phyloP scores from a whole-genome alignment of 768 basidiomycete genomes.

The Gautieria morchelliformis region DNA sequence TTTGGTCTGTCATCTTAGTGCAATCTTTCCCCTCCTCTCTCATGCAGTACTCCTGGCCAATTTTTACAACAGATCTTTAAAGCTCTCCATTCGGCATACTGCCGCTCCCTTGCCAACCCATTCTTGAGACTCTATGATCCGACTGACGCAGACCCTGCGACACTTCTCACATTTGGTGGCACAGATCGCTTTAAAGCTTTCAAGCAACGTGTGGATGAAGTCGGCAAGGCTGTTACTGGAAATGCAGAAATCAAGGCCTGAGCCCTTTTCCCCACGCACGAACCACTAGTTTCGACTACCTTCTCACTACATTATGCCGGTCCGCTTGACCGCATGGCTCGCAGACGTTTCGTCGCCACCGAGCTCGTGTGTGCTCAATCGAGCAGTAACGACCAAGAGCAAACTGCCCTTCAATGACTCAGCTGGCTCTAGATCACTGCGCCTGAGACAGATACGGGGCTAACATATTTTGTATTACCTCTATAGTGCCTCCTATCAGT shows the following conservation, averaged over 20 bases:
- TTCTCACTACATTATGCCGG: conserved; percentile 12
- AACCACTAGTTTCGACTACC: conserved; percentile 9
- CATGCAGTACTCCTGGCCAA: background rate
- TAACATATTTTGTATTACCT: conserved; percentile 18
- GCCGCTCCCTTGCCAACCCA: conserved; percentile 74
- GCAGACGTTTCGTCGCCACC: conserved; percentile 13
- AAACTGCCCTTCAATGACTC: conserved; percentile 67
- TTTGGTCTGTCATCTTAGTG: conserved; percentile 37
- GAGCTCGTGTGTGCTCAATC: conserved; percentile 4
- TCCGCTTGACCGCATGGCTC: conserved; percentile 16
- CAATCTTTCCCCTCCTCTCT: background rate
- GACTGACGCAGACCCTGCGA: conserved; percentile 42
- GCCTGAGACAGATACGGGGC: conserved; percentile 95
- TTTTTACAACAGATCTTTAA: conserved; percentile 61
- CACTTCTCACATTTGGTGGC: conserved; percentile 53
- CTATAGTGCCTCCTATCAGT: background rate
- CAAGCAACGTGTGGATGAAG: conserved; percentile 62
- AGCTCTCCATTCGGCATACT: conserved; percentile 83
- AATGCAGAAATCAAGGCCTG: conserved; percentile 14
- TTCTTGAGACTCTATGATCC: conserved; percentile 61
- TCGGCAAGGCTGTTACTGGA: conserved; percentile 50
- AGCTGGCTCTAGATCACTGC: conserved; percentile 50
- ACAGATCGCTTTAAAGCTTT: conserved; percentile 63
- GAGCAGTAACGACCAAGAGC: conserved; percentile 40
- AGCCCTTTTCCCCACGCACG: conserved; percentile 9